Evolutionary conservation across 2,329 filamentous ascomycete species (phyloP).

Genomic region (Pseudogymnoascus sp.): DNA sequence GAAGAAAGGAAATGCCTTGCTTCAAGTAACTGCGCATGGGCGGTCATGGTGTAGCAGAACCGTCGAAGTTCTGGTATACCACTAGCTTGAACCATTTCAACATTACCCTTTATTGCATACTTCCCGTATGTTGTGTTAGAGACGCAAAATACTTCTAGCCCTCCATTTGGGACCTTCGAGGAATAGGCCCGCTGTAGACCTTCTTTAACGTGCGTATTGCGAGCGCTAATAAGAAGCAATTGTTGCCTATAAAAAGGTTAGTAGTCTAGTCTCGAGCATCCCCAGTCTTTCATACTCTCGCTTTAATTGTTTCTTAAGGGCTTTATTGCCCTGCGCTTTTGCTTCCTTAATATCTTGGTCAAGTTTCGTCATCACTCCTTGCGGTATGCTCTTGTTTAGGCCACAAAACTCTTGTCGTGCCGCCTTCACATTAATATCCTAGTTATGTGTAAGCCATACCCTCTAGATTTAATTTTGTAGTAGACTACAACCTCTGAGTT

Average conservation of each 20-base stretch:
- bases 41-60: constrained; percentile 28
- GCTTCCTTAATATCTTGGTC: constrained; percentile 25
- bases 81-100: constrained; percentile 23
- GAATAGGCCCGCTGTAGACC: constrained; percentile 24
- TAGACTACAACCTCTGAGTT: constrained; percentile 23
- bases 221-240: constrained; percentile 25
- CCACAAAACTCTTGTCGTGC: constrained; percentile 26
- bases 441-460: constrained; percentile 1
- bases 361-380: constrained; percentile 18
- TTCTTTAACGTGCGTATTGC: constrained; percentile 26
- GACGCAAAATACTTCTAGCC: constrained; percentile 30
- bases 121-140: constrained; percentile 31
- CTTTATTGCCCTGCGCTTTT: constrained; percentile 18
- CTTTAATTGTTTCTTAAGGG: constrained; percentile 22
- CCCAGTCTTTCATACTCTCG: neutral
- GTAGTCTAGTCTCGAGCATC: neutral
- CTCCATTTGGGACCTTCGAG: constrained; percentile 17
- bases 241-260: constrained; percentile 19
- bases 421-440: constrained; percentile 26
- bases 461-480: neutral
- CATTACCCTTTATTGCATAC: constrained; percentile 25
- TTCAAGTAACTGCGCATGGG: constrained; percentile 27
- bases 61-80: constrained; percentile 28
- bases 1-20: constrained; percentile 26
- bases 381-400: constrained; percentile 17